Base-by-base conservation (phyloP, 1,284 basidiomycete genomes). In the Cryptococcus depauperatus region DNA sequence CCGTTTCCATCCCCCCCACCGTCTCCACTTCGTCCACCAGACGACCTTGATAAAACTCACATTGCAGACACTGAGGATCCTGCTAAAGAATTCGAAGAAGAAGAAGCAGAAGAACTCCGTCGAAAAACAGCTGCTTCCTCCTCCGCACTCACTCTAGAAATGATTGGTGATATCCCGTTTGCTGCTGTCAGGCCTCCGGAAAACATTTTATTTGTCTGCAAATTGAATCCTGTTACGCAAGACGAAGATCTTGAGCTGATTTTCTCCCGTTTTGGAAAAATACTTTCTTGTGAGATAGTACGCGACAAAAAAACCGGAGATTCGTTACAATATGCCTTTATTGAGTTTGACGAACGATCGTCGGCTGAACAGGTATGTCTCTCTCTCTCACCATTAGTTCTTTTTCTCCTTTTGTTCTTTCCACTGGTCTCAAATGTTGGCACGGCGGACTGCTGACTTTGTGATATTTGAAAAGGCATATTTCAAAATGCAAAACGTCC, bases 401-500 rank as follows among this genome's bases (percentile, higher is more conserved):
- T 32, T 22, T 43, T 18, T 35, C 16, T 28, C 9, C 38, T 25
- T n/a, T 40, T 5, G 3, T 13, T 16, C n/a, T 3, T 34, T 11
- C 26, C 29, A 35, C 23, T 28, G n/a, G 11, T 19, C 13, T 30
- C 19, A 23, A n/a, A 2, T 28, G 25, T 19, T 14, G 14, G n/a
- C n/a, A n/a, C n/a, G n/a, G n/a, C n/a, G n/a, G n/a, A n/a, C n/a
- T n/a, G n/a, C n/a, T 9, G 8, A 14, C 35, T 19, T 37, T 5
- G 23, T 22, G 32, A 33, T 18, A 1, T 37, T 28, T n/a, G n/a
- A 37, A 14, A 25, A 89, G 82, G 93, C 90, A 13, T 99, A 98
- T 70, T 92, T 96, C 75, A 98, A 97, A 71, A 99, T 99, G 93
- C 93, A 98, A 69, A 97, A 96, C 61, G 93, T 98, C 0, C 75